Base-by-base conservation (phyloP, 441 rosid genomes). In the Gossypium trilobum region DNA sequence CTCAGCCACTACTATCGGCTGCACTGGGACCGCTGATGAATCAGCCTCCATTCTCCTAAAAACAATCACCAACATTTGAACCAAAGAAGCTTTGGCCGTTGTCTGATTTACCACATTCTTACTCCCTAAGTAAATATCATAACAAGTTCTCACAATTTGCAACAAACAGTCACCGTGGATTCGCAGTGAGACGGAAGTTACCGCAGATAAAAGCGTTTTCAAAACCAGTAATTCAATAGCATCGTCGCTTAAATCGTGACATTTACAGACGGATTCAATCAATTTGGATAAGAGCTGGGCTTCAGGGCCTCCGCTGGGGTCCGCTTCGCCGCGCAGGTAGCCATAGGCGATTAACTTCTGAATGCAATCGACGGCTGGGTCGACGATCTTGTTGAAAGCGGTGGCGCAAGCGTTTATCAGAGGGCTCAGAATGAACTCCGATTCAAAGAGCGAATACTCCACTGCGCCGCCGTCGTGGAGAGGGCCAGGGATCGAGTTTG, bases 31-130 rank as follows among this genome's bases (percentile, higher is more conserved):
- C 1, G 98, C 90, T 0, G 97, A 90, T 2, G 98, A 93, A 80
- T 95, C 99, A 0, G 99, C 99, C 85, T 95, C 99, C 98, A 95
- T 95, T 73, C 98, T 85, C 83, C 98, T 74, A 77, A 93, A 95
- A 70, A 95, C 95, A 74, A 95, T 95, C 79, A 95, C 98, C 61
- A 93, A 67, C 84, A 95, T 95, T 83, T 93, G 98, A 68, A 95
- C 87, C 82, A 95, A 77, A 0, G 99, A 95, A 5, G 98, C 99
- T 82, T 91, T 95, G 0, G 98, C 97, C 0, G 98, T 95, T 10
- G 95, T 89, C 80, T 95, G 97, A 80, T 95, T 93, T 25, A 93
- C 97, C 70, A 87, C 92, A 77, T 93, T 95, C 74, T 88, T 91
- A 76, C 98, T 91, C 46, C 88, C 98, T 54, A 95, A 75, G 78